Conservation (phyloP, 2,329 filamentous ascomycete species). For the Stachybotrys chartarum region DNA sequence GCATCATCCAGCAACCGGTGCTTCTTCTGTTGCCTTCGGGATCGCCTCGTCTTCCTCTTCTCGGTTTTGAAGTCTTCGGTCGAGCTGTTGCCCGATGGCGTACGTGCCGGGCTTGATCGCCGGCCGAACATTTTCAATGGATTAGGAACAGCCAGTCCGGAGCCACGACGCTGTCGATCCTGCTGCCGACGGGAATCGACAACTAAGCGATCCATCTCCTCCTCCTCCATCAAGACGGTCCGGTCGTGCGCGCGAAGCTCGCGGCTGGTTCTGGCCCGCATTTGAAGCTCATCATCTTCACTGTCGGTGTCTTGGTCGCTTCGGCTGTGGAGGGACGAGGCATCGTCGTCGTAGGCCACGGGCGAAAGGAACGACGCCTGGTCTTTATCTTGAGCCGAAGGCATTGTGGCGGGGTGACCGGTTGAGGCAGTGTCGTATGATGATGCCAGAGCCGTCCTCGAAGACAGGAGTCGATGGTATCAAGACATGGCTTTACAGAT, state of each 20-base stretch:
- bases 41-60: constrained; percentile 41
- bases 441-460: not conserved
- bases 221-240: constrained; percentile 67
- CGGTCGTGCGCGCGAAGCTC: constrained; percentile 65
- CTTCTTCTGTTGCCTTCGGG: constrained; percentile 45
- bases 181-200: constrained; percentile 42
- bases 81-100: constrained; percentile 31
- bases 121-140: constrained; percentile 38
- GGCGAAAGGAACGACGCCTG: constrained; percentile 52
- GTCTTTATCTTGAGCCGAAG: constrained; percentile 16
- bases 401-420: constrained; percentile 13
- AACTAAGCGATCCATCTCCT: constrained; percentile 58
- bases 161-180: constrained; percentile 42
- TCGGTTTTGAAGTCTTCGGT: constrained; percentile 42
- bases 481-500: not conserved
- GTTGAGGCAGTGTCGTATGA: not conserved
- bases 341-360: constrained; percentile 60
- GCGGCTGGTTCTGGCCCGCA: constrained; percentile 58
- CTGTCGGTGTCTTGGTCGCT: constrained; percentile 71
- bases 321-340: constrained; percentile 56
- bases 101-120: constrained; percentile 25
- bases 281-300: constrained; percentile 64
- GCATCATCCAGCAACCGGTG: constrained; percentile 45
- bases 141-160: constrained; percentile 42
- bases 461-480: not conserved